A percentile compares a stretch with the other conserved stretches of the same genome.
phyloP scores from a whole-genome alignment of 2,329 filamentous ascomycete genomes.

The Cryoendolithus antarcticus region DNA sequence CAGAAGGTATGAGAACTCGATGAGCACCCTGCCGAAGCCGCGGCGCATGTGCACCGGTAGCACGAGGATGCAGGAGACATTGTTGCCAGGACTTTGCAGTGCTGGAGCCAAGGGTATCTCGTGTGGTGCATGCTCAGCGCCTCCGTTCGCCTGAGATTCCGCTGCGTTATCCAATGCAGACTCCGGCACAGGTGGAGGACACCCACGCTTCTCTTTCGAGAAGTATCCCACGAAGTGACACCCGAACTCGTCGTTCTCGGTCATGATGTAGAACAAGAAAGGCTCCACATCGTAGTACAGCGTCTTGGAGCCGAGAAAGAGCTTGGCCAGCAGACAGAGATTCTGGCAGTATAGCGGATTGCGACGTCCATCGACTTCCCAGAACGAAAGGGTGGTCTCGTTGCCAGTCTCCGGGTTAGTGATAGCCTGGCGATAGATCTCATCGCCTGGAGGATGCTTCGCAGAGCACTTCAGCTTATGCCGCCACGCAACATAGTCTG shows the following conservation, averaged over 20 bases:
- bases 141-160: slow-evolving; percentile 9
- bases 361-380: slow-evolving; percentile 93
- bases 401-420: slow-evolving; percentile 35
- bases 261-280: slow-evolving; percentile 94
- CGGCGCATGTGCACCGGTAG: slow-evolving; percentile 94
- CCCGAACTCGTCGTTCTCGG: slow-evolving; percentile 79
- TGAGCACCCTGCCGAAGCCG: slow-evolving; percentile 90
- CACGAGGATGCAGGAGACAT: slow-evolving; percentile 93
- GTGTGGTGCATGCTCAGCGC: slow-evolving; percentile 11
- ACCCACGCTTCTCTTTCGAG: slow-evolving; percentile 80
- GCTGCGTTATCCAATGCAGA: slow-evolving; percentile 15
- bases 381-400: slow-evolving; percentile 53
- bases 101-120: slow-evolving; percentile 15
- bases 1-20: slow-evolving; percentile 95
- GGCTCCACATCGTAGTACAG: slow-evolving; percentile 97
- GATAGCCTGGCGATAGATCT: slow-evolving; percentile 86
- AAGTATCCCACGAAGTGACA: slow-evolving; percentile 99
- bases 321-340: slow-evolving; percentile 84
- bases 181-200: slow-evolving; percentile 51
- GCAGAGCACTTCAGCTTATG: slow-evolving; percentile 91
- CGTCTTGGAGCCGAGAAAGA: slow-evolving; percentile 97
- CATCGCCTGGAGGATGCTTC: slow-evolving; percentile 92
- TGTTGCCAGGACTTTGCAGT: slow-evolving; percentile 46
- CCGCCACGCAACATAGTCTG: slow-evolving; percentile 93
- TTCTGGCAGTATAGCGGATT: slow-evolving; percentile 99